Conservation (phyloP, 78 protist species). For the Monosiga brevicollis region DNA sequence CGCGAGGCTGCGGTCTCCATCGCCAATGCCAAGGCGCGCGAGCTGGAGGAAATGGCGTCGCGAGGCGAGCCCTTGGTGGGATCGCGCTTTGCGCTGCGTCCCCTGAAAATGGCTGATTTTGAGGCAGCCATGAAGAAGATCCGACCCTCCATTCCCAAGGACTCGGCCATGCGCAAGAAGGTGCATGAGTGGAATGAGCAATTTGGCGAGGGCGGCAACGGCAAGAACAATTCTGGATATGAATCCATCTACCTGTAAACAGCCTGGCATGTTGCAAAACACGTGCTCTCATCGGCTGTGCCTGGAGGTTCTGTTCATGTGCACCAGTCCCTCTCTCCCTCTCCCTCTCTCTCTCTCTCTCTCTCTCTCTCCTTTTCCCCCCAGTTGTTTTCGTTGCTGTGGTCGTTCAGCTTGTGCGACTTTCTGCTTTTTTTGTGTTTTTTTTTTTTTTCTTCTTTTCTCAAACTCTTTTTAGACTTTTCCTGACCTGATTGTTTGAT, state of each 20-base stretch:
- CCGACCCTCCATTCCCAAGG: not conserved
- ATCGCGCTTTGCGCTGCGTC: not conserved
- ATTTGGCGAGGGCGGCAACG: not conserved
- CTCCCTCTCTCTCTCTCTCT: not conserved
- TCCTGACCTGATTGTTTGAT: no score
- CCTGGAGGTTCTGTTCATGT: not conserved
- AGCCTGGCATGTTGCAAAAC: not conserved
- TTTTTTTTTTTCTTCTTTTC: no score
- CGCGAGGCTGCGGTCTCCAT: constrained; percentile 25
- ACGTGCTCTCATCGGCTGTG: not conserved
- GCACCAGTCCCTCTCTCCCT: not conserved
- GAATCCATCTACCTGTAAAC: not conserved
- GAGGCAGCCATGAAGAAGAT: constrained; percentile 15
- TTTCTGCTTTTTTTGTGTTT: not conserved
- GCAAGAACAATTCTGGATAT: not conserved
- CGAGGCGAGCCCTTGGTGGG: not conserved
- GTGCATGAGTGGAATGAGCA: not conserved
- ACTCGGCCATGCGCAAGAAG: not conserved
- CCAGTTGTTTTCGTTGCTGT: no score
- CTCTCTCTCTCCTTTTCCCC: not conserved
- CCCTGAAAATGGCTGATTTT: constrained; percentile 11
- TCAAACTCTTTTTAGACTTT: no score
- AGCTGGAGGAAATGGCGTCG: not conserved
- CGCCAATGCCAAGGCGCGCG: constrained; percentile 2
- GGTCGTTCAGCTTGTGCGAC: no score